A percentile compares a stretch with the other conserved stretches of the same genome.
phyloP scores from a whole-genome alignment of 1,284 basidiomycete species.

The Pulchroboletus neoregius region DNA sequence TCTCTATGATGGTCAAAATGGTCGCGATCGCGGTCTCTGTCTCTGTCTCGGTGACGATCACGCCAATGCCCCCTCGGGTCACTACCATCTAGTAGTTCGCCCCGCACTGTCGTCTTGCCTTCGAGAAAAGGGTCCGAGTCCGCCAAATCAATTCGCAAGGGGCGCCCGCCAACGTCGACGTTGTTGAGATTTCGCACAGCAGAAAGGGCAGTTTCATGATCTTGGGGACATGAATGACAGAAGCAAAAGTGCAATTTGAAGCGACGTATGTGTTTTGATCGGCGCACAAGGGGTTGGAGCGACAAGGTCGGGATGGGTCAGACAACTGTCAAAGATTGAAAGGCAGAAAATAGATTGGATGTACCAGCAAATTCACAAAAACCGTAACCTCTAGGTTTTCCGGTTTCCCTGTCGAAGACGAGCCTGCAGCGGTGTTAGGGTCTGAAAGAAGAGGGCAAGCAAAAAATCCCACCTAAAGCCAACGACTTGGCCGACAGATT shows the following conservation, averaged over 20 bases:
- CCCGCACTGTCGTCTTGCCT: conserved; percentile 59
- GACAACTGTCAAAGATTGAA: conserved; percentile 32
- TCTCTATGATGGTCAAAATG: conserved; percentile 26
- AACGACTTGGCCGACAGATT: conserved; percentile 80
- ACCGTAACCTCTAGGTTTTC: conserved; percentile 95
- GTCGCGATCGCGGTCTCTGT: conserved; percentile 28
- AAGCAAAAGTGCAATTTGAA: conserved; percentile 15
- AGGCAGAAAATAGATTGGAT: conserved; percentile 39
- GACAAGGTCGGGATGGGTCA: conserved; percentile 36
- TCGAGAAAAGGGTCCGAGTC: conserved; percentile 59
- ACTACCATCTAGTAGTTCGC: conserved; percentile 41
- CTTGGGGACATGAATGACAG: conserved; percentile 40
- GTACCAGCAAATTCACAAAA: conserved; percentile 96
- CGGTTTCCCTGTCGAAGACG: conserved; percentile 94
- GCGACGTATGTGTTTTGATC: conserved; percentile 8
- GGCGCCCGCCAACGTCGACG: conserved; percentile 77
- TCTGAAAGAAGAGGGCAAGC: neutral
- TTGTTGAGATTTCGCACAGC: conserved; percentile 87
- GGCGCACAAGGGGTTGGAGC: conserved; percentile 15
- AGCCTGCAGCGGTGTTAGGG: conserved; percentile 49
- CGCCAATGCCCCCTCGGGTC: conserved; percentile 55
- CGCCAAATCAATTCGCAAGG: conserved; percentile 76
- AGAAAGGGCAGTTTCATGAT: conserved; percentile 83
- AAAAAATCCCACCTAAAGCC: conserved; percentile 64
- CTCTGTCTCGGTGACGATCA: conserved; percentile 38